Conservation (phyloP, 495 filamentous ascomycete species). For the Thermothielavioides terrestris region DNA sequence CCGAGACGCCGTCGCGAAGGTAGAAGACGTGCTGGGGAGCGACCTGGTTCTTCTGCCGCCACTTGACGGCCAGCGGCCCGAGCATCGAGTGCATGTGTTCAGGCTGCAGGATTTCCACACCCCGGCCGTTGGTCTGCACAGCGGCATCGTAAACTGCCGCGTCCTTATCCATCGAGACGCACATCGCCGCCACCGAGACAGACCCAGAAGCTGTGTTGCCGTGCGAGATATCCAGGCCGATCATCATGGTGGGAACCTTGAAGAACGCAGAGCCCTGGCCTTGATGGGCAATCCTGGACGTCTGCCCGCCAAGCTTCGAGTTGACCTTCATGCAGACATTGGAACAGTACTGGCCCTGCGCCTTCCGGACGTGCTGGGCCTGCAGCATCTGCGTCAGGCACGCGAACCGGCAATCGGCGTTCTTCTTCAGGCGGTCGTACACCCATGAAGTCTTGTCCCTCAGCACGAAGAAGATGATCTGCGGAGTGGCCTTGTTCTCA, state of each 20-base stretch:
- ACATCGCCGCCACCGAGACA: constrained; percentile 77
- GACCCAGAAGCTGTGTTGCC: constrained; percentile 52
- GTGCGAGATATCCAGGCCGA: constrained; percentile 89
- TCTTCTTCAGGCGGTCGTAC: constrained; percentile 77
- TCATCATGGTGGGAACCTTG: constrained; percentile 54
- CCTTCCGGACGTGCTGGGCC: constrained; percentile 49
- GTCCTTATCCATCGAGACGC: constrained; percentile 63
- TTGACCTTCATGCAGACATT: constrained; percentile 95
- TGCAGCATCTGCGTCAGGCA: constrained; percentile 67
- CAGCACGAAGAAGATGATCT: constrained; percentile 67
- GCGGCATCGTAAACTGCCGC: constrained; percentile 65
- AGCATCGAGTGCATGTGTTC: constrained; percentile 58
- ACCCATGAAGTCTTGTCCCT: constrained; percentile 51
- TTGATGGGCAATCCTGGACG: constrained; percentile 26
- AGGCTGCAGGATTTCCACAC: constrained; percentile 62
- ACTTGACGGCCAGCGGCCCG: constrained; percentile 50
- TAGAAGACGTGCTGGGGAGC: constrained; percentile 70
- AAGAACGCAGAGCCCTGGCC: constrained; percentile 28
- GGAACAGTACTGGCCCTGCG: constrained; percentile 66
- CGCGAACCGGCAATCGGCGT: constrained; percentile 70
- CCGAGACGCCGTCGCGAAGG: constrained; percentile 88
- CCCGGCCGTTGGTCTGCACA: constrained; percentile 67
- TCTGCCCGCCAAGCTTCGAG: constrained; percentile 84
- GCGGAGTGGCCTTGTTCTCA: constrained; percentile 26
- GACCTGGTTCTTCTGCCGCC: constrained; percentile 47